Base-by-base conservation (phyloP, 208 protist genomes). In the Leptomonas pyrrhocoris region DNA sequence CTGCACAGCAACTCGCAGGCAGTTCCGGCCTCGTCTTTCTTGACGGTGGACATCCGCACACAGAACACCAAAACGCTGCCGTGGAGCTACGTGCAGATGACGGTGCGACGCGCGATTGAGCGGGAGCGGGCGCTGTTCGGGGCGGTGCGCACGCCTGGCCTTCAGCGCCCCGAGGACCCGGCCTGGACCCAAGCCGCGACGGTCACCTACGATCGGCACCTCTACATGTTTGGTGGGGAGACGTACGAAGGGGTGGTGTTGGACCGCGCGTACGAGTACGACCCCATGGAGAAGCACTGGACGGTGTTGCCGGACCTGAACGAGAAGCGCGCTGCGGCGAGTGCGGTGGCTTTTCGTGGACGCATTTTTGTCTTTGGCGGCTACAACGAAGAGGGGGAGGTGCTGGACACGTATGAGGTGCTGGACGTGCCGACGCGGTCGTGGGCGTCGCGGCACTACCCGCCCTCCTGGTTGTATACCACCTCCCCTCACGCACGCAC, bases 221-320 rank as follows among this genome's bases (percentile, higher is more conserved):
- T 86, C n/a, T 86, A 83, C 59, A 57, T 80, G 45, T 83, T 80
- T 68, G 81, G 81, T n/a, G 81, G 81, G 13, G 77, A 80, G 54
- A 79, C 67, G 16, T 79, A 79, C 54, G 77, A 83, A 38, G 81
- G 77, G 16, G 59, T 83, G n/a, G 77, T 83, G 31, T 57, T 86
- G 31, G 69, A 68, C 59, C 67, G 67, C 49, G 75, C 50, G 46
- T 86, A 80, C 61, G 72, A 71, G 38, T 86, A 86, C 56, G 53
- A 81, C 61, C 77, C 81, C 0, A 58, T 66, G 54, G 56, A 36
- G 36, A 79, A 74, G 68, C 73, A 74, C 34, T 84, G 81, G 77
- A n/a, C 27, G 6, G 51, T 68, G 48, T 42, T 87, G 62, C 81
- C 78, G 8, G 45, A 68, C 16, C 34, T 83, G 27, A 65, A 61